Evolutionary conservation across 2,329 filamentous ascomycete species (phyloP).

Genomic region (Cryphonectria radicalis): DNA sequence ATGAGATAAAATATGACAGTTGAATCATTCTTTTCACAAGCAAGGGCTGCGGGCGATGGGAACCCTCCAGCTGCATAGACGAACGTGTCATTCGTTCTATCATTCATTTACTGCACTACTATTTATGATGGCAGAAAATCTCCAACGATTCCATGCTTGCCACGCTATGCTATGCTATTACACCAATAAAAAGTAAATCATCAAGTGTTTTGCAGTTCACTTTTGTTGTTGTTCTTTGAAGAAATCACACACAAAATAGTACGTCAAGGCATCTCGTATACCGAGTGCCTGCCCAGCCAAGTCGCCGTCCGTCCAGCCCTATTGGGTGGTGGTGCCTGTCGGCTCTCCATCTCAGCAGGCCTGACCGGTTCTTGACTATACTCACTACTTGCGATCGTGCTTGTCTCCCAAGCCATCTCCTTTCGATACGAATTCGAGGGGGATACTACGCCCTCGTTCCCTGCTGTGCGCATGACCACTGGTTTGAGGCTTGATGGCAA

Average conservation of each 20-base stretch:
- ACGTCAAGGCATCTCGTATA: slow-evolving; percentile 18
- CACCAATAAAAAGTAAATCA: not conserved
- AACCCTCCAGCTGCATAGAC: not conserved
- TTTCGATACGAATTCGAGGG: slow-evolving; percentile 6
- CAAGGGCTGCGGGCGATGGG: not conserved
- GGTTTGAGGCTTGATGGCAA: not conserved
- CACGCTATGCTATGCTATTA: not conserved
- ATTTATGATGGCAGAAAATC: not conserved
- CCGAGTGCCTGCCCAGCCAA: slow-evolving; percentile 22
- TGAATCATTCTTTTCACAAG: no score
- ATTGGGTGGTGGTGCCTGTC: not conserved
- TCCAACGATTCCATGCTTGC: not conserved
- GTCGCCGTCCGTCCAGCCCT: slow-evolving; percentile 14
- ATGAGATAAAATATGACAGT: no score
- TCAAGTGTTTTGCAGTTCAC: not conserved
- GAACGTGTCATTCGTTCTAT: not conserved
- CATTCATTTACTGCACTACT: not conserved
- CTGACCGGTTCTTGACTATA: slow-evolving; percentile 7
- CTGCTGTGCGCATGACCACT: not conserved
- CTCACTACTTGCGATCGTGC: slow-evolving; percentile 9
- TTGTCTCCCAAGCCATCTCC: slow-evolving; percentile 14
- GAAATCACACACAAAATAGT: not conserved
- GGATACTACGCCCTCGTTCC: not conserved
- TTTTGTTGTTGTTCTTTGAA: no score
- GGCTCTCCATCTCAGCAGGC: slow-evolving; percentile 1